Conservation (phyloP, 2,329 filamentous ascomycete genomes). For the Aspergillus tanneri region DNA sequence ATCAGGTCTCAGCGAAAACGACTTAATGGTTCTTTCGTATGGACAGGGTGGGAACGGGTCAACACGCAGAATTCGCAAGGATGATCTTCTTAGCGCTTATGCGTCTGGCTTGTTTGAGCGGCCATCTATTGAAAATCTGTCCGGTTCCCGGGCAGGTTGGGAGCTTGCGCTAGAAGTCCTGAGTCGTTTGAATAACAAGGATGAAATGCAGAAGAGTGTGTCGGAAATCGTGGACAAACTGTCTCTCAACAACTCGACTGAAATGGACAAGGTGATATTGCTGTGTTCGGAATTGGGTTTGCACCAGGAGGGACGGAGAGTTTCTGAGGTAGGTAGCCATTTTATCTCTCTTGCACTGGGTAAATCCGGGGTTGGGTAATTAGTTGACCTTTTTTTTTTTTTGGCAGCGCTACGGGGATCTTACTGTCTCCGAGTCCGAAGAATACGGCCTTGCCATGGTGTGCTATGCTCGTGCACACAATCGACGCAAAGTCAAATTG, state of each 20-base stretch:
- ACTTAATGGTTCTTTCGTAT: slow-evolving; percentile 78
- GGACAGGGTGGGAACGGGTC: slow-evolving; percentile 55
- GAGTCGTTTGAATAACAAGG: slow-evolving; percentile 72
- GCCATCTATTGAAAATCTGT: slow-evolving; percentile 33
- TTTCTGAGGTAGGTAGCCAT: slow-evolving; percentile 69
- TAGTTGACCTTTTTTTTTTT: too few species aligned
- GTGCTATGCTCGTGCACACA: slow-evolving; percentile 86
- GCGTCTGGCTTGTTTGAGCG: slow-evolving; percentile 60
- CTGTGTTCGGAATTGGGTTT: slow-evolving; percentile 77
- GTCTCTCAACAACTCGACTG: slow-evolving; percentile 66
- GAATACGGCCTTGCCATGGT: slow-evolving; percentile 83
- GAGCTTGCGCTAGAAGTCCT: slow-evolving; percentile 82
- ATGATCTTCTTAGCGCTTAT: slow-evolving; percentile 75
- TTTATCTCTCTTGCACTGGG: not conserved
- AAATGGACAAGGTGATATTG: slow-evolving; percentile 78
- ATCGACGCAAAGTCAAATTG: slow-evolving; percentile 73
- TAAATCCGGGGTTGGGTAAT: too few species aligned
- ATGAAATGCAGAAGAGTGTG: slow-evolving; percentile 71
- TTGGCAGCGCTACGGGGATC: slow-evolving; percentile 80
- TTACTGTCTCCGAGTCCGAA: slow-evolving; percentile 68
- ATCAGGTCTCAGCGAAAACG: slow-evolving; percentile 70
- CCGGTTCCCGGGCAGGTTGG: slow-evolving; percentile 69
- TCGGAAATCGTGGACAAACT: slow-evolving; percentile 70
- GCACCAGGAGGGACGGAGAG: slow-evolving; percentile 72
- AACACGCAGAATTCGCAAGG: slow-evolving; percentile 63